Percentiles rank a stretch among this genome's conserved stretches.
Conservation (phyloP, 163 green algal species). For the Scenedesmus sp. region DNA sequence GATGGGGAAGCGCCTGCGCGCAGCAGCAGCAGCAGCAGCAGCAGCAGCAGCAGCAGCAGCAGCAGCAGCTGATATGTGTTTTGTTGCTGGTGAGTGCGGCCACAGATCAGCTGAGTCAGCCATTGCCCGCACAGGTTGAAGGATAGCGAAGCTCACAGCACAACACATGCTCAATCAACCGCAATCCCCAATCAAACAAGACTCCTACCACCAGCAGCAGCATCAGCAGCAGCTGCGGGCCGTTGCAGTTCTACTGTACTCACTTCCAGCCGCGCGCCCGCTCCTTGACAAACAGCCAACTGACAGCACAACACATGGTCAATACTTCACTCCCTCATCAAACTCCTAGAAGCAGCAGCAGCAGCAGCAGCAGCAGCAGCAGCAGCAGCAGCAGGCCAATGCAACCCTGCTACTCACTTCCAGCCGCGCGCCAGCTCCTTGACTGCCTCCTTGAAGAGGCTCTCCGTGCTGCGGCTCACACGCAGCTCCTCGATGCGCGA, state of each 20-base stretch:
- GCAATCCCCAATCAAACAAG: too few species aligned
- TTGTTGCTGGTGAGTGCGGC: too few species aligned
- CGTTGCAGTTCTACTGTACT: neutral
- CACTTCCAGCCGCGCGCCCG: conserved; percentile 9
- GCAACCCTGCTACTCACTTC: neutral
- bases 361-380: too few species aligned
- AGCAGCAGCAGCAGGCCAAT: too few species aligned
- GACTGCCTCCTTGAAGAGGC: conserved; percentile 23
- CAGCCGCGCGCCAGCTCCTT: conserved; percentile 5
- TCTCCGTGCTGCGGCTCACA: neutral
- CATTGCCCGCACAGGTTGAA: neutral
- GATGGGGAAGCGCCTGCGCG: conserved; percentile 27
- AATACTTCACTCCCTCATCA: too few species aligned
- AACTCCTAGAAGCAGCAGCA: too few species aligned
- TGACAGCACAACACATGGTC: too few species aligned
- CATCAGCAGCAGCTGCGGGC: too few species aligned
- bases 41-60: neutral
- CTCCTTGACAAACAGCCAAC: neutral
- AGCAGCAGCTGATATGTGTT: too few species aligned
- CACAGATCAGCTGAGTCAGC: neutral
- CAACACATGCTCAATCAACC: too few species aligned
- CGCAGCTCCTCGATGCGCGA: conserved; percentile 10
- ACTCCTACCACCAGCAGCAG: too few species aligned
- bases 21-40: neutral
- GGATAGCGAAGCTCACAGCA: too few species aligned